Evolutionary conservation across 1,284 basidiomycete genomes (phyloP), one percentile per base, ranked within the genome.

Genomic region (Ceratobasidium sp.): DNA sequence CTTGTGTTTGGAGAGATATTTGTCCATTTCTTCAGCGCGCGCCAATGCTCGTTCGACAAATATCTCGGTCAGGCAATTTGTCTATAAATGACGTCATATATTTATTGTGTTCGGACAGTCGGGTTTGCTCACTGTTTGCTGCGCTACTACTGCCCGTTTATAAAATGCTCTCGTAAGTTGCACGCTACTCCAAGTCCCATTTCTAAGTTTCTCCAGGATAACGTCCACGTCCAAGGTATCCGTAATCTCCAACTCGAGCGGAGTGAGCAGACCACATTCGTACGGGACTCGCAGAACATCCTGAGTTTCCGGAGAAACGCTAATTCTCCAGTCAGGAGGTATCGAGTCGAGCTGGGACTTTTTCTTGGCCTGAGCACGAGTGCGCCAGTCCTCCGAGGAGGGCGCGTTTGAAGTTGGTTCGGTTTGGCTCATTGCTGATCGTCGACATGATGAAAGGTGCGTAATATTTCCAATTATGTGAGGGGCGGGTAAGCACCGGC

Each of bases 61-160:
- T 29, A 77, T 73, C 57, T 75, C 89, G 3, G 88, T 89, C 50
- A 92, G 77, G 75, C 88, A 90, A 72, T 90, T 90, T 0, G 85
- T 87, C 81, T 87, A 55, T n/a, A 67, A 62, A 29, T 70, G 73
- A 6, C 70, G 60, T 68, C 70, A 74, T 55, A 53, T 42, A 27
- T 73, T 53, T 50, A 12, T 32, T 0, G 2, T 25, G 73, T 53
- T 50, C 7, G 32, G 1, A 3, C n/a, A n/a, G n/a, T n/a, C n/a
- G n/a, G n/a, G 32, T 15, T n/a, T 4, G 80, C 88, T 76, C 71
- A 92, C 92, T 13, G 92, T 78, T 76, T 94, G 93, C 70, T 94
- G 92, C 0, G 93, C 92, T 57, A 94, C 79, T 55, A 91, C 82
- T 0, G 92, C 90, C 22, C 92, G 82, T 79, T 94, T 93, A 76